Base-by-base conservation (phyloP, 2,329 filamentous ascomycete genomes). In the Aspergillus pseudotamarii region DNA sequence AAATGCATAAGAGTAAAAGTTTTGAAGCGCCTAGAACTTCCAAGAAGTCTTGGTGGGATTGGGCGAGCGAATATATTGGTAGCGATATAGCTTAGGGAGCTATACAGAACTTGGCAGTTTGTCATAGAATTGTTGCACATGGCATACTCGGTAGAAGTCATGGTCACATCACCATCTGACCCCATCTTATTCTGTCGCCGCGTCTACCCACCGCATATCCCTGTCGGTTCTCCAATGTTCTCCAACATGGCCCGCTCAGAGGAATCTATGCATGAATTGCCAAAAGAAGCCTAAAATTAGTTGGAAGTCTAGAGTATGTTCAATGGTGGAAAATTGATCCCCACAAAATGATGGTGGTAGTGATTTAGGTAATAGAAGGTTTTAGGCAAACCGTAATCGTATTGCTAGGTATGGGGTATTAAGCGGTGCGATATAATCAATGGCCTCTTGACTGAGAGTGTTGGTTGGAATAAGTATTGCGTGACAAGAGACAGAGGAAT, bases 261-360 rank as follows among this genome's bases (percentile, higher is more conserved):
- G 32, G 11, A 55, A 9, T 3, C 4, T 32, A 26, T 55, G 51
- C 51, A 38, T 38, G 51, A 55, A 38, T 23, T 12, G 14, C 9
- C 51, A 16, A n/a, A 30, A 53, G 10, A 21, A 26, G 6, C 16
- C 32, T 36, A 36, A 28, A 38, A 55, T 36, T 28, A 55, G 51
- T 55, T 32, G 6, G 32, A 23, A 38, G 4, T 55, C 32, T 26
- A 23, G 19, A 54, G 12, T 36, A 26, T 30, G 51, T 26, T 55
- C 21, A 55, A 55, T 55, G 51, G 51, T 55, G 51, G 51, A 55
- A 55, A 55, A 55, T 55, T 55, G 30, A 36, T 36, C 51, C 51
- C 51, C 51, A 32, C 51, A 38, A 55, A 55, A 36, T 51, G 16
- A 51, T 55, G 21, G n/a, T 38, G 23, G 32, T 38, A 19, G 34